These are phyloP conservation scores for Russula brevipes DNA, from an alignment of 768 basidiomycete species.

Conservation along the genomic window DNA sequence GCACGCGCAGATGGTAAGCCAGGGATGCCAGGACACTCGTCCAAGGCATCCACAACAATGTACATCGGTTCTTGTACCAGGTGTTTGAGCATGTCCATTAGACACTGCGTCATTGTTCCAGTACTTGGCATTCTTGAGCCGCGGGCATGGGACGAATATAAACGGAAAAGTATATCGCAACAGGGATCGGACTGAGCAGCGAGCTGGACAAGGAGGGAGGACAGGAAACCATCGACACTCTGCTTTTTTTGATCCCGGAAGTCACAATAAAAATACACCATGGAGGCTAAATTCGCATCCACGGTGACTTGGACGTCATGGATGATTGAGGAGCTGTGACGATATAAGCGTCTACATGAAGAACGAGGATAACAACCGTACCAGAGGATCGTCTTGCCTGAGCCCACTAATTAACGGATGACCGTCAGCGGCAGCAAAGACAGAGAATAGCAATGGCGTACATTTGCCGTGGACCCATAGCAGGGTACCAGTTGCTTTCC, in stretches of 20 bases:
- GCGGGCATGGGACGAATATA: slow-evolving; percentile 1
- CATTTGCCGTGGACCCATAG: slow-evolving; percentile 18
- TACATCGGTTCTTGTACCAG: slow-evolving; percentile 6
- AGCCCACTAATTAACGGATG: neutral
- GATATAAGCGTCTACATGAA: neutral
- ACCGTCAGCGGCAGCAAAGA: neutral
- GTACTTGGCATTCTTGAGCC: neutral
- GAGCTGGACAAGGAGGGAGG: slow-evolving; percentile 4
- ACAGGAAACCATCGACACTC: slow-evolving; percentile 3
- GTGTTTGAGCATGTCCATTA: slow-evolving; percentile 8
- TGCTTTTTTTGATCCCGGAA: slow-evolving; percentile 9
- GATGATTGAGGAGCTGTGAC: slow-evolving; percentile 10
- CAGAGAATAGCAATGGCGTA: neutral
- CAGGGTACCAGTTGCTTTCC: slow-evolving; percentile 1
- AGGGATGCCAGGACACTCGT: slow-evolving; percentile 12
- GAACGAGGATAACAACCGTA: neutral
- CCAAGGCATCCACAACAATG: slow-evolving; percentile 10
- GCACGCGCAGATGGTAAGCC: slow-evolving; percentile 4
- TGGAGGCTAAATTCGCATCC: slow-evolving; percentile 6
- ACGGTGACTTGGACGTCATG: slow-evolving; percentile 8
- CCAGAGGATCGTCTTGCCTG: slow-evolving; percentile 17
- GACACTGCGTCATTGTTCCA: neutral
- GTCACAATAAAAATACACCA: slow-evolving; percentile 13
- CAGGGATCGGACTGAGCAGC: slow-evolving; percentile 9
- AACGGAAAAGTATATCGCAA: neutral